Conservation (phyloP, 2,329 filamentous ascomycete genomes). For the Knufia fluminis region DNA sequence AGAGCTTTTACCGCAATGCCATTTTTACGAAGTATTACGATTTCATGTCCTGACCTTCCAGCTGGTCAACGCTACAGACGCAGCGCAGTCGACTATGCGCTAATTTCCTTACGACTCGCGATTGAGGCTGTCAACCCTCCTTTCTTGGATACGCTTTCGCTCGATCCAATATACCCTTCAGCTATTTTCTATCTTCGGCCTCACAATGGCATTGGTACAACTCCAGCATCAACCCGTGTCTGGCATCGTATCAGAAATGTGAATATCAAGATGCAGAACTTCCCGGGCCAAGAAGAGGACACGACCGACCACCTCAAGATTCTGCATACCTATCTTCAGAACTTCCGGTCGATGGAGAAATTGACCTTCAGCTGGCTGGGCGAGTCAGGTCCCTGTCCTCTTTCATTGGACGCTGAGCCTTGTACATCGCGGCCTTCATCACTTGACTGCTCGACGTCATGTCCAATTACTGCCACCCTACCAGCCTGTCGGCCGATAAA, state of each 20-base stretch:
- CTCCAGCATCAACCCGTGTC: conserved; percentile 59
- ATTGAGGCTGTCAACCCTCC: conserved; percentile 62
- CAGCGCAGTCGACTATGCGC: conserved; percentile 74
- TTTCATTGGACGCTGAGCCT: conserved; percentile 61
- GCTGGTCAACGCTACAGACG: conserved; percentile 62
- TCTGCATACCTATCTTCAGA: conserved; percentile 69
- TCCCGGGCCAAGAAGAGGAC: conserved; percentile 53
- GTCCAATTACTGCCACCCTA: conserved; percentile 30
- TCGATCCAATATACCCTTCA: conserved; percentile 64
- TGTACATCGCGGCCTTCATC: conserved; percentile 47
- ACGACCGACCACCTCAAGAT: conserved; percentile 65
- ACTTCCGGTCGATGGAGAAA: conserved; percentile 57
- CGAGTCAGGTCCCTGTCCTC: conserved; percentile 60
- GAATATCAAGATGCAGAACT: conserved; percentile 62
- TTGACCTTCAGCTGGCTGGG: conserved; percentile 72
- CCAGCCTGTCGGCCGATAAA: conserved; percentile 45
- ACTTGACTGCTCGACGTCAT: conserved; percentile 27
- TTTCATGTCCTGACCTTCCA: conserved; percentile 67
- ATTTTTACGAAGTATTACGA: conserved; percentile 63
- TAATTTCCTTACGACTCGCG: conserved; percentile 77
- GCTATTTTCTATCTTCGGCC: conserved; percentile 72
- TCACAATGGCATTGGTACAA: conserved; percentile 62
- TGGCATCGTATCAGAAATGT: conserved; percentile 73
- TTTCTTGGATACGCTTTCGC: conserved; percentile 59
- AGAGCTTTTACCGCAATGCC: conserved; percentile 59